Conservation (phyloP, 2,329 filamentous ascomycete species). For the Talaromyces marneffei region DNA sequence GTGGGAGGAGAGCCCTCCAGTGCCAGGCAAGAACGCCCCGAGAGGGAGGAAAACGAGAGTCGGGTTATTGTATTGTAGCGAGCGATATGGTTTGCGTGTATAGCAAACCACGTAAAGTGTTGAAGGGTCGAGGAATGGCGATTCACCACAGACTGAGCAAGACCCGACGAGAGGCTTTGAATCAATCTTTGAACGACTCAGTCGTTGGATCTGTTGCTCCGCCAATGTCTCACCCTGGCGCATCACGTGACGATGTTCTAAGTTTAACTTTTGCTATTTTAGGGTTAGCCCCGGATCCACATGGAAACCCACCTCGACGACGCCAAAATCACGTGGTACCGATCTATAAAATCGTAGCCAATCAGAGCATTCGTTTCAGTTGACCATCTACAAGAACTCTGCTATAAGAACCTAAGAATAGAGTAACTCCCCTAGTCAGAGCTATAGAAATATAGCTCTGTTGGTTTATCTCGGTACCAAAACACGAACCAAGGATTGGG, state of each 20-base stretch:
- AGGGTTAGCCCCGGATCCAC: neutral
- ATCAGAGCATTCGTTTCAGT: neutral
- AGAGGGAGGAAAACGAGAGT: neutral
- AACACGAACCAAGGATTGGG: too few species aligned
- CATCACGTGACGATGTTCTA: constrained; percentile 9
- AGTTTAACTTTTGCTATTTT: constrained; percentile 10
- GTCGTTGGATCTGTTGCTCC: constrained; percentile 5
- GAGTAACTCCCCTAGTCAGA: too few species aligned
- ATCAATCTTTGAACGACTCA: neutral
- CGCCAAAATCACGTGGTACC: neutral
- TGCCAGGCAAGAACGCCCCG: neutral
- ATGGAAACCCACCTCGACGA: neutral
- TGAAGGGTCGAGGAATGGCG: neutral
- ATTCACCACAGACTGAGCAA: neutral
- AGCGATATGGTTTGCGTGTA: neutral
- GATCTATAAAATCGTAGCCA: constrained; percentile 1
- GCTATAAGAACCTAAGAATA: too few species aligned
- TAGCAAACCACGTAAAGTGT: neutral
- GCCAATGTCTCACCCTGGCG: constrained; percentile 13
- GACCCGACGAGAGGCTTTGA: neutral
- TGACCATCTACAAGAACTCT: too few species aligned
- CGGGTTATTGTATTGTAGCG: neutral
- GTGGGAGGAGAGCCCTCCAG: constrained; percentile 5
- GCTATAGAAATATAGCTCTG: too few species aligned
- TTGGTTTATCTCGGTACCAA: too few species aligned